phyloP scores from a whole-genome alignment of 2,329 filamentous ascomycete genomes.

The Colletotrichum sp. region DNA sequence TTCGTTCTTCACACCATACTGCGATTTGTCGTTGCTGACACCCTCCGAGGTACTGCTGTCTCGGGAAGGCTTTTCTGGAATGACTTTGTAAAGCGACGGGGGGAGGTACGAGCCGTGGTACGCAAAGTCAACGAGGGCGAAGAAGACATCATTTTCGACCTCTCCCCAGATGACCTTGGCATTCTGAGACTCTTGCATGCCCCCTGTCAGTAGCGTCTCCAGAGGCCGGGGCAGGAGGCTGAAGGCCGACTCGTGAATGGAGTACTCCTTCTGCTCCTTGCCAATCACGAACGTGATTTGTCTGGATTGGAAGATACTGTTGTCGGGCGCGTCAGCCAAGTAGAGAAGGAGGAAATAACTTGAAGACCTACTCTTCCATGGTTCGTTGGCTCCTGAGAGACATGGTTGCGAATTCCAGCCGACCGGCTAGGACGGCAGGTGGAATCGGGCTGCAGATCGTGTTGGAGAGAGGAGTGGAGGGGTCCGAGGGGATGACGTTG shows the following conservation, averaged over 20 bases:
- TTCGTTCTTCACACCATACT: no score
- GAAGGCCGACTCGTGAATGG: not conserved
- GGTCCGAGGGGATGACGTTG: not conserved
- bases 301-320: not conserved
- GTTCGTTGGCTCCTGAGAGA: not conserved
- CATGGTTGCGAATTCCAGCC: not conserved
- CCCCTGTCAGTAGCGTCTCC: not conserved
- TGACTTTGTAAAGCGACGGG: not conserved
- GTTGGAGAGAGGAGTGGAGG: not conserved
- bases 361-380: not conserved
- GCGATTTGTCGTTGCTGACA: no score
- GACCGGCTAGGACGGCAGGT: no score
- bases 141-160: not conserved
- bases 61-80: not conserved
- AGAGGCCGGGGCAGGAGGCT: not conserved
- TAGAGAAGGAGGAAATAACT: rapidly evolving
- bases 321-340: not conserved
- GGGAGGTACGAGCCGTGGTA: not conserved
- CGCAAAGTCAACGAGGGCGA: not conserved
- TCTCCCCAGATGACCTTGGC: not conserved
- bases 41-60: no score
- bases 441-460: not conserved
- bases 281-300: not conserved
- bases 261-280: not conserved
- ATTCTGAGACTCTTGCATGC: not conserved